These are phyloP conservation scores for Comarum palustre DNA, from an alignment of 306 rosid species.

Conservation along the genomic window DNA sequence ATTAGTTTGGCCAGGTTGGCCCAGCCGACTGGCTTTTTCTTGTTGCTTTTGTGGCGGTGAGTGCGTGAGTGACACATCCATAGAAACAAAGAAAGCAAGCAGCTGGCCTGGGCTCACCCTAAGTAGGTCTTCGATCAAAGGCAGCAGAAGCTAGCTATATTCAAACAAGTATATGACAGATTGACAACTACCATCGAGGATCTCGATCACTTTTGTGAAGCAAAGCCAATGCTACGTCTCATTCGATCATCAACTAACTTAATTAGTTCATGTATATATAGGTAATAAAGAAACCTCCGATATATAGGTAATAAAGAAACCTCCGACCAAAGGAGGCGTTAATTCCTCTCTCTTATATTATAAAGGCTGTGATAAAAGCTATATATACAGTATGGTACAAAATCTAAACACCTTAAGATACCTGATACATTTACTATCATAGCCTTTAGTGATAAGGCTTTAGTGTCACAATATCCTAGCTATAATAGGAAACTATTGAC, in stretches of 20 bases:
- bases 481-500: too few relatives aligned
- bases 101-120: slow-evolving; percentile 7
- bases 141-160: neutral
- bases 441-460: too few relatives aligned
- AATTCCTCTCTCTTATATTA: too few relatives aligned
- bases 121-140: slow-evolving; percentile 13
- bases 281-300: too few relatives aligned
- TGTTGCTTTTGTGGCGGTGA: slow-evolving; percentile 23
- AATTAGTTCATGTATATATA: neutral
- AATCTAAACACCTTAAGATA: too few relatives aligned
- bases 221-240: slow-evolving; percentile 3
- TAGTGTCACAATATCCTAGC: too few relatives aligned
- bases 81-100: neutral
- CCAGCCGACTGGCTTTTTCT: slow-evolving; percentile 29
- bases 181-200: neutral
- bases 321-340: too few relatives aligned
- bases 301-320: too few relatives aligned
- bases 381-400: too few relatives aligned
- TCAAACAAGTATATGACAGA: slow-evolving; percentile 30
- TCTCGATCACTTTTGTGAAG: slow-evolving; percentile 5
- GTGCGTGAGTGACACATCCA: slow-evolving; percentile 35
- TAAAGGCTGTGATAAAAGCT: too few relatives aligned
- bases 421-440: too few relatives aligned
- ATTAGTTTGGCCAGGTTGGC: slow-evolving; percentile 30
- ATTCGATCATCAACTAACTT: neutral